These are phyloP conservation scores for Luffa aegyptiaca DNA, from an alignment of 306 rosid genomes.

Conservation along the genomic window DNA sequence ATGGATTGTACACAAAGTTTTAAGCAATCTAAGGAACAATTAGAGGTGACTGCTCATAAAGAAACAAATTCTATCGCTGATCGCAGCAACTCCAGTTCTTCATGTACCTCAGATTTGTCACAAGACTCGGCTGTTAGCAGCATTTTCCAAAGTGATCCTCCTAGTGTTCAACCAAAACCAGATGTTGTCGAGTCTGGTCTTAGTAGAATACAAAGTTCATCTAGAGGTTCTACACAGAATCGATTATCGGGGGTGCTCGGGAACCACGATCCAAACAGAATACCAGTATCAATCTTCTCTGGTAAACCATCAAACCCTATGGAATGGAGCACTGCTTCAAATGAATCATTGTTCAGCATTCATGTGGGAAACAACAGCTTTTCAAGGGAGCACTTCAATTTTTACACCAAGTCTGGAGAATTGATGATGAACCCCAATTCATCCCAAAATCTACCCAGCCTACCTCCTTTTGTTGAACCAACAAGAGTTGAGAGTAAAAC, in stretches of 20 bases:
- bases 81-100: neutral
- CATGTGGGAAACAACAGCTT: slow-evolving; percentile 17
- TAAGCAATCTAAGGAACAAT: slow-evolving; percentile 1
- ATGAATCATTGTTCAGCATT: slow-evolving; percentile 16
- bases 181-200: neutral
- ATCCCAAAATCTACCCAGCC: neutral
- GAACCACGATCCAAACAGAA: slow-evolving; percentile 8
- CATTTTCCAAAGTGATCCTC: neutral
- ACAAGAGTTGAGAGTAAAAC: neutral
- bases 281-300: slow-evolving; percentile 9
- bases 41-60: neutral
- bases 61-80: neutral
- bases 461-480: slow-evolving; percentile 3
- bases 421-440: neutral
- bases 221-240: neutral
- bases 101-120: neutral
- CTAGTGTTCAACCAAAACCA: neutral
- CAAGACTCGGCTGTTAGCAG: neutral
- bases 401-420: slow-evolving; percentile 11
- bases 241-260: neutral
- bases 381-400: slow-evolving; percentile 14
- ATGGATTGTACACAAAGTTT: neutral
- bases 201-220: neutral
- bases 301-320: slow-evolving; percentile 12
- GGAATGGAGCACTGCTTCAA: slow-evolving; percentile 19